These are phyloP conservation scores for Mucor saturninus DNA, from an alignment of 371 early-diverging fungal genomes.

Conservation along the genomic window DNA sequence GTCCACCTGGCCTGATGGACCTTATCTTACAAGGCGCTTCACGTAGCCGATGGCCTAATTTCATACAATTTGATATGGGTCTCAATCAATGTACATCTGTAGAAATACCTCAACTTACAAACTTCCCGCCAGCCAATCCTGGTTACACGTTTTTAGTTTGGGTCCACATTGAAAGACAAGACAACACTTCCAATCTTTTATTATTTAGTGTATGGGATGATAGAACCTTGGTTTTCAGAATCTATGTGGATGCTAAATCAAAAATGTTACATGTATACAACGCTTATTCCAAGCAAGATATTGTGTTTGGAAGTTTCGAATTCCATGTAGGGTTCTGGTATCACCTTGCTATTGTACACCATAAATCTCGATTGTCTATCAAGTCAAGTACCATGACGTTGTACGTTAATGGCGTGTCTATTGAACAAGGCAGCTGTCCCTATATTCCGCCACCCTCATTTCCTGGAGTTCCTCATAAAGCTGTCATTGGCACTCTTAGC, in stretches of 20 bases:
- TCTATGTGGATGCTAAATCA: slow-evolving; percentile 54
- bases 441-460: slow-evolving; percentile 60
- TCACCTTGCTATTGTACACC: slow-evolving; percentile 73
- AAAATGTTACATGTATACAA: slow-evolving; percentile 58
- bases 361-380: slow-evolving; percentile 60
- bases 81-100: slow-evolving; percentile 44
- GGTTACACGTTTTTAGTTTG: slow-evolving; percentile 73
- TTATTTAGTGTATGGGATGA: slow-evolving; percentile 61
- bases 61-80: slow-evolving; percentile 67
- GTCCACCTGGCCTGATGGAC: slow-evolving; percentile 44
- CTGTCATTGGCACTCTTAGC: slow-evolving; percentile 49
- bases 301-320: slow-evolving; percentile 54
- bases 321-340: slow-evolving; percentile 73
- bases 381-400: slow-evolving; percentile 61
- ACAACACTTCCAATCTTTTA: slow-evolving; percentile 48
- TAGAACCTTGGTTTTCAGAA: slow-evolving; percentile 43
- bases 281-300: slow-evolving; percentile 48
- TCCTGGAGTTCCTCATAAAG: slow-evolving; percentile 32
- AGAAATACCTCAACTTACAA: slow-evolving; percentile 40
- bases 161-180: slow-evolving; percentile 70
- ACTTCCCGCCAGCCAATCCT: slow-evolving; percentile 58
- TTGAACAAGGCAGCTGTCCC: slow-evolving; percentile 63
- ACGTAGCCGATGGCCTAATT: slow-evolving; percentile 69
- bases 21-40: slow-evolving; percentile 64
- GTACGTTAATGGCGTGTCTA: slow-evolving; percentile 67